phyloP scores from a whole-genome alignment of 345 rosid species.

The Salix exigua region DNA sequence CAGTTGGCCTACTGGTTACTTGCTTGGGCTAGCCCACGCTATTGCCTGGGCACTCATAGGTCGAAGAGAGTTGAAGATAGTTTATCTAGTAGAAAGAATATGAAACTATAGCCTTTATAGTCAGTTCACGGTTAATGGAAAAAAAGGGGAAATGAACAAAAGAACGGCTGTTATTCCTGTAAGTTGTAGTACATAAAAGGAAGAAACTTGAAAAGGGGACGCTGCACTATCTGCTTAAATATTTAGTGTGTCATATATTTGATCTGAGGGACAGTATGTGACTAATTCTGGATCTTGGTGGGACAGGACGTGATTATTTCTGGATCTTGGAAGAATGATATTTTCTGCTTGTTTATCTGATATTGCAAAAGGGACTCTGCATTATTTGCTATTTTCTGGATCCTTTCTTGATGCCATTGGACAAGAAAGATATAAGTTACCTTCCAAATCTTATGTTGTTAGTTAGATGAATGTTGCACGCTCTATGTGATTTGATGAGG shows the following conservation, averaged over 20 bases:
- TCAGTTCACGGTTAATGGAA: too few relatives aligned
- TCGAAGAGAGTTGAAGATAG: too few relatives aligned
- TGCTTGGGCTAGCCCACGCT: too few relatives aligned
- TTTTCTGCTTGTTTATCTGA: background rate
- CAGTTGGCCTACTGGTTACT: too few relatives aligned
- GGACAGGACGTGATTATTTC: background rate
- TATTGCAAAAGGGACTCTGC: background rate
- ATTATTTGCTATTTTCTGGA: constrained; percentile 51
- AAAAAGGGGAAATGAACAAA: too few relatives aligned
- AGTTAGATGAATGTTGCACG: constrained; percentile 3
- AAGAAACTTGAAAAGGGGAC: too few relatives aligned
- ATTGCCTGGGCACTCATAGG: too few relatives aligned
- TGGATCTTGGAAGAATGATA: background rate
- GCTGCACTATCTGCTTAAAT: too few relatives aligned
- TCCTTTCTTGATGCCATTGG: constrained; percentile 80
- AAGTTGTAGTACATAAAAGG: too few relatives aligned
- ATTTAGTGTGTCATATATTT: background rate
- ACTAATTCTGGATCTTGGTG: background rate
- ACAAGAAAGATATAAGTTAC: constrained; percentile 83
- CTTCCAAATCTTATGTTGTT: constrained; percentile 23
- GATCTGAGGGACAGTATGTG: background rate
- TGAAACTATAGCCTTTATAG: too few relatives aligned
- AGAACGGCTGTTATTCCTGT: too few relatives aligned
- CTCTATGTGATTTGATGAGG: background rate
- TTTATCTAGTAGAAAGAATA: too few relatives aligned